Percentiles rank a stretch among this genome's conserved stretches.
Evolutionary conservation across 169 alveolate genomes (phyloP).

Genomic region (Toxoplasma gondii): DNA sequence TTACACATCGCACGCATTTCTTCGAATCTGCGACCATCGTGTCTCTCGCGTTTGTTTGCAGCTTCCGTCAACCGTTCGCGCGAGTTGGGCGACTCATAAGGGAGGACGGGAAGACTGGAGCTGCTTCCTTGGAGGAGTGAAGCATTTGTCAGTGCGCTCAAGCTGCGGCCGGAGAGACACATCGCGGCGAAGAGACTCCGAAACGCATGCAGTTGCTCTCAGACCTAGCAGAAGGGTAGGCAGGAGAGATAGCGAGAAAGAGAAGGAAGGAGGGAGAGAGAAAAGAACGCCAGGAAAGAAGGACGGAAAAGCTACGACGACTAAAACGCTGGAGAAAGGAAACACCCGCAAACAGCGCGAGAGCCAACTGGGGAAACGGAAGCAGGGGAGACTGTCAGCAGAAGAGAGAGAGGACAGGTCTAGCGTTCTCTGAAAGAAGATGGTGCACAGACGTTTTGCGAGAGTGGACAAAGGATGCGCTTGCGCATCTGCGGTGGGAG

Average conservation of each 20-base stretch:
- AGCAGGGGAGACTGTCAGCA: background rate
- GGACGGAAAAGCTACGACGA: background rate
- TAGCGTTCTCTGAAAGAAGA: no score
- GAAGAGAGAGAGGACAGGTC: no score
- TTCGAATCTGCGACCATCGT: conserved; percentile 10
- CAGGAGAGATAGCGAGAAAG: no score
- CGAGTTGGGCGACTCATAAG: background rate
- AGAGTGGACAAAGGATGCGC: no score
- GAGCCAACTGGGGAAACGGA: background rate
- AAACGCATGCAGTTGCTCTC: no score
- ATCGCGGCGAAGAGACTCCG: background rate
- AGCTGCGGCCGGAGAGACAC: background rate
- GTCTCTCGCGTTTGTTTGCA: background rate
- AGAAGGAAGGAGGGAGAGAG: background rate
- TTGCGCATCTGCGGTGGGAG: no score
- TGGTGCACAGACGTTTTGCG: no score
- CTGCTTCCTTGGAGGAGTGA: background rate
- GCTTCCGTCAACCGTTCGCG: background rate
- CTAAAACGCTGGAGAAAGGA: background rate
- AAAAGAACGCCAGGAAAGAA: background rate
- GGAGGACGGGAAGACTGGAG: background rate
- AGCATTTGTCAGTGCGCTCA: background rate
- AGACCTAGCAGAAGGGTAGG: no score
- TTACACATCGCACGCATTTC: conserved; percentile 29
- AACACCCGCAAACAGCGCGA: background rate